A percentile compares a stretch with the other conserved stretches of the same genome.
These are phyloP conservation scores for Chondrostereum purpureum DNA, from an alignment of 1,284 basidiomycete genomes.

Conservation along the genomic window DNA sequence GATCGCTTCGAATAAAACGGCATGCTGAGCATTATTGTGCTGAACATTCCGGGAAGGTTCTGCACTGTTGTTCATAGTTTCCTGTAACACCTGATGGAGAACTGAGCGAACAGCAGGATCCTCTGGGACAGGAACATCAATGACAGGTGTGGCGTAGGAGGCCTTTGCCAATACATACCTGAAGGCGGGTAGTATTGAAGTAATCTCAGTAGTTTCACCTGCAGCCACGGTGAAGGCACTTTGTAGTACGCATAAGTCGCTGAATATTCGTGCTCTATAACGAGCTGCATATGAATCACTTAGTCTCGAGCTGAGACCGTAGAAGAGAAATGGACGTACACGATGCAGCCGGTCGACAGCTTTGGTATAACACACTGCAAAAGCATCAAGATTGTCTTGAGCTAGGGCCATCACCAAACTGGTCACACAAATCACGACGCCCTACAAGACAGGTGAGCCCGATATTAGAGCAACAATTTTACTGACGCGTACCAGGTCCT, in stretches of 20 bases:
- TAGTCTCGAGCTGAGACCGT: not conserved
- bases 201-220: conserved; percentile 90
- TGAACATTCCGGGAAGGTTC: conserved; percentile 94
- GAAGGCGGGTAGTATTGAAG: conserved; percentile 95
- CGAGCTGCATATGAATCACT: conserved; percentile 47
- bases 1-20: conserved; percentile 98
- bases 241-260: conserved; percentile 95
- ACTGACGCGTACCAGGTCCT: conserved; percentile 59
- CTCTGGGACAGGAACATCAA: no score
- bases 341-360: conserved; percentile 86
- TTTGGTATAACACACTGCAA: conserved; percentile 87
- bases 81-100: conserved; percentile 82
- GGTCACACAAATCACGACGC: conserved; percentile 91
- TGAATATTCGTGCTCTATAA: conserved; percentile 86
- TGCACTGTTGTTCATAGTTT: conserved; percentile 88
- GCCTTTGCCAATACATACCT: conserved; percentile 50
- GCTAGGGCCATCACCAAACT: conserved; percentile 93
- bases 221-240: conserved; percentile 96
- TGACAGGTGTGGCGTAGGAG: not conserved
- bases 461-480: conserved; percentile 4
- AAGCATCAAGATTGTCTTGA: conserved; percentile 89
- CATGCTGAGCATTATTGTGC: conserved; percentile 97
- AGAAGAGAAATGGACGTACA: conserved; percentile 37
- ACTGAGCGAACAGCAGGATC: conserved; percentile 76
- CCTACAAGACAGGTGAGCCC: conserved; percentile 38